Evolutionary conservation across 495 filamentous ascomycete genomes (phyloP).

Genomic region (Amniculicola lignicola): DNA sequence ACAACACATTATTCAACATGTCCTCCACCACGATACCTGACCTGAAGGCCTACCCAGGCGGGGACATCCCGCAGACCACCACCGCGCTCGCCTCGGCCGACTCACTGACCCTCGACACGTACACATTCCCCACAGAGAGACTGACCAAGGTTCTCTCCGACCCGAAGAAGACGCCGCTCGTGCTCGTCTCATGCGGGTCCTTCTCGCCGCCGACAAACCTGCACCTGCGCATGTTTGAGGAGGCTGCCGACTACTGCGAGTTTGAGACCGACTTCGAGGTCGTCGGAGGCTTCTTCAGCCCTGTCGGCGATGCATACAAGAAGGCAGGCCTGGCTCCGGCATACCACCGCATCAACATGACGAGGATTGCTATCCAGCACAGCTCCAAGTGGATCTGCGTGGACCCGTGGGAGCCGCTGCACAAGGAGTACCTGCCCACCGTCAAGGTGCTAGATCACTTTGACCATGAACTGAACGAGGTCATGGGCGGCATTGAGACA

Average conservation of each 20-base stretch:
- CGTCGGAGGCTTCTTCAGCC: slow-evolving; percentile 76
- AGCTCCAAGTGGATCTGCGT: slow-evolving; percentile 45
- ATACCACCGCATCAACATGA: slow-evolving; percentile 67
- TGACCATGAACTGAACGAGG: slow-evolving; percentile 78
- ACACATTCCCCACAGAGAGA: slow-evolving; percentile 69
- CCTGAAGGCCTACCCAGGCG: slow-evolving; percentile 1
- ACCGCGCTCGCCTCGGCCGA: slow-evolving; percentile 9
- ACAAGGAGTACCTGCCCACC: slow-evolving; percentile 81
- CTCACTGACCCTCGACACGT: slow-evolving; percentile 48
- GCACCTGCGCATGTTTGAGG: slow-evolving; percentile 92
- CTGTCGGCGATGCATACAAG: slow-evolving; percentile 83
- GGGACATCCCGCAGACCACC: slow-evolving; percentile 12
- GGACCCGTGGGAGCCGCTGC: slow-evolving; percentile 72
- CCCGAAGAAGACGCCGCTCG: slow-evolving; percentile 66
- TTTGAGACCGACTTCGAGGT: slow-evolving; percentile 84
- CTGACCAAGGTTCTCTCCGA: slow-evolving; percentile 66
- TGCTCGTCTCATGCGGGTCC: slow-evolving; percentile 86
- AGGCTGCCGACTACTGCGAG: slow-evolving; percentile 76
- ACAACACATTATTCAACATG: slow-evolving; percentile 5
- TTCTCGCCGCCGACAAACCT: slow-evolving; percentile 86
- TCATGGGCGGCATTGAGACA: slow-evolving; percentile 68
- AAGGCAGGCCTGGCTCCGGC: slow-evolving; percentile 81
- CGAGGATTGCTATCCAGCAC: slow-evolving; percentile 63
- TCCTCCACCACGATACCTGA: not conserved
- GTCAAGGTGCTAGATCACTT: slow-evolving; percentile 87